phyloP scores from a whole-genome alignment of 768 basidiomycete species.

The Tricholoma bakamatsutake region DNA sequence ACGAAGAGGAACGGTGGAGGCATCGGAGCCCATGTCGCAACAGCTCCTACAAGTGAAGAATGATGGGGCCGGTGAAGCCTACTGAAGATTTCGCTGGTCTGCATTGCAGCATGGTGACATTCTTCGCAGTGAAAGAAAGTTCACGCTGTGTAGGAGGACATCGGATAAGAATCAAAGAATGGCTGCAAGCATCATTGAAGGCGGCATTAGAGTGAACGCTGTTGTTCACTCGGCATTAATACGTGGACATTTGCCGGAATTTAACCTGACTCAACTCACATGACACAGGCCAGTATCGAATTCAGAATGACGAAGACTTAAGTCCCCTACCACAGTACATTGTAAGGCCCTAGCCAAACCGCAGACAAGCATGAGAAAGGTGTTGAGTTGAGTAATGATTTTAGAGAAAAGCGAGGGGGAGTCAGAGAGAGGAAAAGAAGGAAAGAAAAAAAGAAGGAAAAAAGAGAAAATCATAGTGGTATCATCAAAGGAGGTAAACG shows the following conservation, averaged over 20 bases:
- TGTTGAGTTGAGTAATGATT: slow-evolving; percentile 16
- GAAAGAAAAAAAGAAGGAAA: slow-evolving; percentile 25
- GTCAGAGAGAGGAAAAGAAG: slow-evolving; percentile 22
- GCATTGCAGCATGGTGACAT: slow-evolving; percentile 41
- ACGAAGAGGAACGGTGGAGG: slow-evolving; percentile 17
- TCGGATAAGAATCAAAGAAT: background rate
- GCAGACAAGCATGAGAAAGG: slow-evolving; percentile 20
- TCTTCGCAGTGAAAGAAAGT: slow-evolving; percentile 36
- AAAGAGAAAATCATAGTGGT: slow-evolving; percentile 50
- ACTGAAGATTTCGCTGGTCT: slow-evolving; percentile 61
- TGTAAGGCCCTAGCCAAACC: slow-evolving; percentile 27
- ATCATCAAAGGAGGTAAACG: slow-evolving; percentile 78
- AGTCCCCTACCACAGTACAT: slow-evolving; percentile 31
- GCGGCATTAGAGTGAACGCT: background rate
- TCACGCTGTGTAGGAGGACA: slow-evolving; percentile 21
- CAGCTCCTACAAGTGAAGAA: slow-evolving; percentile 37
- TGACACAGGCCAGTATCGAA: slow-evolving; percentile 10
- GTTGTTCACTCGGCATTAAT: too few species aligned
- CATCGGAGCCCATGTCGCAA: slow-evolving; percentile 32
- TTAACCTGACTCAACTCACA: slow-evolving; percentile 2
- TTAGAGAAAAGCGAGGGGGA: slow-evolving; percentile 19
- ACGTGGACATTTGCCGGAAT: background rate
- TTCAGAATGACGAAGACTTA: slow-evolving; percentile 13
- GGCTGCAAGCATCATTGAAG: background rate
- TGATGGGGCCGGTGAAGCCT: slow-evolving; percentile 19